Conservation (phyloP, 2,329 filamentous ascomycete genomes). For the Stemphylium vesicarium region DNA sequence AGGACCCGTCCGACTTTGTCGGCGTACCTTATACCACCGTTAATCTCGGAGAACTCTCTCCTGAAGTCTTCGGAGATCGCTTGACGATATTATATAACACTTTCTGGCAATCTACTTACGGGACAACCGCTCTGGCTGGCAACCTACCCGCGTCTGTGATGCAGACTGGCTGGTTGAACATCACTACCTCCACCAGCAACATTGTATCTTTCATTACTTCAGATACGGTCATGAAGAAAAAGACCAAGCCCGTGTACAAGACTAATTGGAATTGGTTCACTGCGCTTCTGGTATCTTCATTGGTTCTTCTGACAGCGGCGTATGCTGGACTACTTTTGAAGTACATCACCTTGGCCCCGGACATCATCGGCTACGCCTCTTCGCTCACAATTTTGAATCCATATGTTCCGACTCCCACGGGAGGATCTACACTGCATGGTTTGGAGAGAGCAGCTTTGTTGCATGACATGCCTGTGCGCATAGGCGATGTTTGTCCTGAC, state of each 20-base stretch:
- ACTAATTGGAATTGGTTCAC: constrained; percentile 38
- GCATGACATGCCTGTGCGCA: constrained; percentile 30
- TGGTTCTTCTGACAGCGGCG: constrained; percentile 32
- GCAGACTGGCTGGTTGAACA: constrained; percentile 9
- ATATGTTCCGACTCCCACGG: constrained; percentile 6
- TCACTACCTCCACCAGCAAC: too few relatives aligned
- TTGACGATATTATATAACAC: constrained; percentile 37
- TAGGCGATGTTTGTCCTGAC: constrained; percentile 38
- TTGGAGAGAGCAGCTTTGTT: constrained; percentile 32
- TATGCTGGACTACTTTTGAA: constrained; percentile 36
- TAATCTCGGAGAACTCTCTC: constrained; percentile 26
- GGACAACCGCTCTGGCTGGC: neutral
- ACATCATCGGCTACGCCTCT: constrained; percentile 32
- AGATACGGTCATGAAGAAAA: constrained; percentile 5
- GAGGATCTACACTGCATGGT: constrained; percentile 7
- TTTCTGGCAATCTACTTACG: constrained; percentile 28
- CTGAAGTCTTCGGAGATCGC: constrained; percentile 24
- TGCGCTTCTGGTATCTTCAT: constrained; percentile 28
- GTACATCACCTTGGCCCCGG: constrained; percentile 35
- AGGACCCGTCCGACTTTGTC: constrained; percentile 25
- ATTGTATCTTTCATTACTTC: constrained; percentile 26
- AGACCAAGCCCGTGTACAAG: constrained; percentile 19
- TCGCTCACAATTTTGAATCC: constrained; percentile 18
- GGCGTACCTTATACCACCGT: constrained; percentile 19
- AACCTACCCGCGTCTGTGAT: constrained; percentile 30